A percentile compares a stretch with the other conserved stretches of the same genome.
These are phyloP conservation scores for Kwoniella sp. DNA, from an alignment of 768 basidiomycete genomes.

Conservation along the genomic window DNA sequence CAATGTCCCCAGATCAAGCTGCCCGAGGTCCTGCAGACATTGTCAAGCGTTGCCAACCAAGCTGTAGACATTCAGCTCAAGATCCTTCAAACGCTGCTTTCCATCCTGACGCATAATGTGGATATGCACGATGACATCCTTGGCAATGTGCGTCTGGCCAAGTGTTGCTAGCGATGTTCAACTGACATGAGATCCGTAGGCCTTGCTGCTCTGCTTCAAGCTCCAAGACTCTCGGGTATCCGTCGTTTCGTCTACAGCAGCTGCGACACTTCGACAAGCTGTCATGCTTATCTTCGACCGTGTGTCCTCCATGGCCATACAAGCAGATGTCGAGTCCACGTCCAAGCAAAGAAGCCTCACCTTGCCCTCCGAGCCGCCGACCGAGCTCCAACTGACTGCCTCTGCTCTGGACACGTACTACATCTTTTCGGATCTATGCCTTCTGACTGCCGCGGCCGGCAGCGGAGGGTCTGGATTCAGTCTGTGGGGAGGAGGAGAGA, in stretches of 20 bases:
- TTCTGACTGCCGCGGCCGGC: constrained; percentile 57
- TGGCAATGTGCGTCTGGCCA: constrained; percentile 63
- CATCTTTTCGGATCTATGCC: constrained; percentile 86
- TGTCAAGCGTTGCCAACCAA: constrained; percentile 82
- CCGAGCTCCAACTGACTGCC: constrained; percentile 57
- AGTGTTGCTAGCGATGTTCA: neutral
- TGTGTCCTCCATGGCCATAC: constrained; percentile 52
- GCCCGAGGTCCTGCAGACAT: constrained; percentile 71
- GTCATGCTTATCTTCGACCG: constrained; percentile 99
- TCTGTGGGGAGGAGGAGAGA: constrained; percentile 27
- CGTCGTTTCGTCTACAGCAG: constrained; percentile 94
- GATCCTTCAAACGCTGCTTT: constrained; percentile 85
- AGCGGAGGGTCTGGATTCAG: constrained; percentile 8
- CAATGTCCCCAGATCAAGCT: constrained; percentile 58
- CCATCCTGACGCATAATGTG: constrained; percentile 81
- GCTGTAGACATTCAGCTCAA: constrained; percentile 96
- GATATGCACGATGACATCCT: constrained; percentile 73
- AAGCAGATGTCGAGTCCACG: neutral
- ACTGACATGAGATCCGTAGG: constrained; percentile 53
- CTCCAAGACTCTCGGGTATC: constrained; percentile 92
- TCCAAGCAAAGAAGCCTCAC: constrained; percentile 17
- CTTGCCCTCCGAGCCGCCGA: constrained; percentile 22
- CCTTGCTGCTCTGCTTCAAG: constrained; percentile 87
- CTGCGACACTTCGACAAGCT: constrained; percentile 88
- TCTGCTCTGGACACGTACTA: constrained; percentile 79